Evolutionary conservation across 192 early-diverging fungal genomes (phyloP).

Genomic region (Backusella circina): DNA sequence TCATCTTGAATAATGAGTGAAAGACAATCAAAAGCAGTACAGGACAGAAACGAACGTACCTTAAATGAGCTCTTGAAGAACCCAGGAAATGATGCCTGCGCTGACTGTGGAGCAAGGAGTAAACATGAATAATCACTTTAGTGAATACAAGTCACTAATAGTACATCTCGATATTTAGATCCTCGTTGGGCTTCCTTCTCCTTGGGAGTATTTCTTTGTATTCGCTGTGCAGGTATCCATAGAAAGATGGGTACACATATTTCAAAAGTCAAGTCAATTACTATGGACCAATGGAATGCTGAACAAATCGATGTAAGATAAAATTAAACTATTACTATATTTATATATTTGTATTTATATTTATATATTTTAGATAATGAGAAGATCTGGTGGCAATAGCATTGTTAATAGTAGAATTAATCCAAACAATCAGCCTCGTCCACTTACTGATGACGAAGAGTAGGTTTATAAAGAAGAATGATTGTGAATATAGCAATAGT

Average conservation of each 20-base stretch:
- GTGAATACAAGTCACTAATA: neutral
- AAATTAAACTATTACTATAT: neutral
- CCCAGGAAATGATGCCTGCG: conserved; percentile 70
- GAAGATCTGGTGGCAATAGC: conserved; percentile 52
- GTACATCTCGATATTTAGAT: conserved; percentile 41
- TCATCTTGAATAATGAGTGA: conserved; percentile 21
- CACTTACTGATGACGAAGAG: conserved; percentile 53
- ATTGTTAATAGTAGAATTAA: conserved; percentile 71
- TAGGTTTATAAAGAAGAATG: conserved; percentile 21
- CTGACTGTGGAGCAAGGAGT: conserved; percentile 77
- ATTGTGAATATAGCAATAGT: neutral
- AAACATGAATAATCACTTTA: conserved; percentile 5
- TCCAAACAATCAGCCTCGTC: conserved; percentile 63
- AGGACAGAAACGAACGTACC: conserved; percentile 70
- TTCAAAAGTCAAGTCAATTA: conserved; percentile 86
- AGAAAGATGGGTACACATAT: conserved; percentile 88
- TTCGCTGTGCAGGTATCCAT: conserved; percentile 84
- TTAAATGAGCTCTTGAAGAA: conserved; percentile 69
- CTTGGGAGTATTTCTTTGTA: conserved; percentile 92
- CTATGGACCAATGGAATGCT: conserved; percentile 88
- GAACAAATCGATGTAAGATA: conserved; percentile 75
- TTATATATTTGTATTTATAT: neutral
- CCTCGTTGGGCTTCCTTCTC: conserved; percentile 90
- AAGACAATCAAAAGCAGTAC: conserved; percentile 28
- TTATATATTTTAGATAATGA: conserved; percentile 6